phyloP scores from a whole-genome alignment of 345 rosid species.

The Erysimum cheiranthoides region DNA sequence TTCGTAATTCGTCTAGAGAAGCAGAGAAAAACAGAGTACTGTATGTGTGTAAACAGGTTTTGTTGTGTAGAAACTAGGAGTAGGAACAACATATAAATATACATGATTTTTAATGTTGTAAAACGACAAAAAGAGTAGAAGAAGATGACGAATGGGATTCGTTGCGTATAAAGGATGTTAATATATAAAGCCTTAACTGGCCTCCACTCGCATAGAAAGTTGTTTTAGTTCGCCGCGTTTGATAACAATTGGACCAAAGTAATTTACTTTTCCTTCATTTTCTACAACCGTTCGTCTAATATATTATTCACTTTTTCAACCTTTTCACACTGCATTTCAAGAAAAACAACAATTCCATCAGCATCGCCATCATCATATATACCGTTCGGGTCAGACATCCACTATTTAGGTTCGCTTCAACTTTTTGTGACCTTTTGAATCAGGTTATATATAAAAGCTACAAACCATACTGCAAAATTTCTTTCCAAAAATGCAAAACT shows the following conservation, averaged over 20 bases:
- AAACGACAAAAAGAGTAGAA: constrained; percentile 24
- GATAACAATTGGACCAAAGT: constrained; percentile 21
- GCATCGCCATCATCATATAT: neutral
- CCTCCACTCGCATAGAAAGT: constrained; percentile 39
- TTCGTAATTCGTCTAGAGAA: neutral
- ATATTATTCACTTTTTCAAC: constrained; percentile 6
- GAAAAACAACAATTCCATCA: neutral
- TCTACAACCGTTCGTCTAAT: constrained; percentile 29
- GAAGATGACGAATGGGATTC: constrained; percentile 41
- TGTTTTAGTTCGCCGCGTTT: constrained; percentile 35
- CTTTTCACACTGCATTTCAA: constrained; percentile 6
- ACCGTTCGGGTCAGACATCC: neutral
- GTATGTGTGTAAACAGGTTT: neutral
- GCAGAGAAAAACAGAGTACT: neutral
- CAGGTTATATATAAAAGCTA: neutral
- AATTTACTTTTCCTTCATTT: constrained; percentile 4
- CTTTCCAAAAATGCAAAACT: neutral
- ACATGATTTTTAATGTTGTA: neutral
- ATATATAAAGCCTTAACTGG: constrained; percentile 16
- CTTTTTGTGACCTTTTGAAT: neutral
- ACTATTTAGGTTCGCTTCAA: neutral
- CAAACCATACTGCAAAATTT: no score
- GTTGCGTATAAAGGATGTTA: constrained; percentile 35
- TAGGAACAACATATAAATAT: constrained; percentile 23
- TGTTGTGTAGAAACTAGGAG: constrained; percentile 28